These are phyloP conservation scores for Colletotrichum cordylinicola DNA, from an alignment of 2,329 filamentous ascomycete species.

Conservation along the genomic window DNA sequence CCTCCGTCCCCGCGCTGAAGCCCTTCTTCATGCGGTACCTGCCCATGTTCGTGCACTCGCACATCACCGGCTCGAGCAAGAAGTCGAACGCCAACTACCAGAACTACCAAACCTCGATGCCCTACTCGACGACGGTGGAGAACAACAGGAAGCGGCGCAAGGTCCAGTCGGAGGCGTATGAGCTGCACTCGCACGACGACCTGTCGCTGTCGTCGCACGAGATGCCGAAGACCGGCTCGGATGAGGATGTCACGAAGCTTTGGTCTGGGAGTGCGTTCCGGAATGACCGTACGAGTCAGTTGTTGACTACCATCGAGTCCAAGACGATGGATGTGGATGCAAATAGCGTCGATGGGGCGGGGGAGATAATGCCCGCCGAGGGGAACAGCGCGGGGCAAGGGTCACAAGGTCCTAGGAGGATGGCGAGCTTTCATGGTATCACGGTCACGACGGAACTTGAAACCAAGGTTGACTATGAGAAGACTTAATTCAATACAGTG, in stretches of 20 bases:
- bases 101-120: not conserved
- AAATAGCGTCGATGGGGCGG: not conserved
- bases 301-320: not conserved
- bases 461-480: slow-evolving; percentile 8
- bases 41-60: slow-evolving; percentile 16
- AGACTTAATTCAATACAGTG: not conserved
- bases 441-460: slow-evolving; percentile 7
- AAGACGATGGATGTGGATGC: not conserved
- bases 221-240: not conserved
- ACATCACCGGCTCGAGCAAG: not conserved
- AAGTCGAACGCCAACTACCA: not conserved
- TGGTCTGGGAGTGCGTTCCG: slow-evolving; percentile 14
- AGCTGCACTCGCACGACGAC: slow-evolving; percentile 14
- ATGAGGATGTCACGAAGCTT: slow-evolving; percentile 11
- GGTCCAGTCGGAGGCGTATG: slow-evolving; percentile 19
- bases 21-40: slow-evolving; percentile 25
- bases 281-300: not conserved
- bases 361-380: not conserved
- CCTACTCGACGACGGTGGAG: slow-evolving; percentile 7
- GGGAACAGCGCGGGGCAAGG: not conserved
- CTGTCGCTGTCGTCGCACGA: not conserved
- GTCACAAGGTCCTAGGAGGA: not conserved
- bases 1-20: slow-evolving; percentile 23
- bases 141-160: slow-evolving; percentile 20
- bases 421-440: not conserved